These are phyloP conservation scores for Aureobasidium sp. DNA, from an alignment of 2,329 filamentous ascomycete species.

Conservation along the genomic window DNA sequence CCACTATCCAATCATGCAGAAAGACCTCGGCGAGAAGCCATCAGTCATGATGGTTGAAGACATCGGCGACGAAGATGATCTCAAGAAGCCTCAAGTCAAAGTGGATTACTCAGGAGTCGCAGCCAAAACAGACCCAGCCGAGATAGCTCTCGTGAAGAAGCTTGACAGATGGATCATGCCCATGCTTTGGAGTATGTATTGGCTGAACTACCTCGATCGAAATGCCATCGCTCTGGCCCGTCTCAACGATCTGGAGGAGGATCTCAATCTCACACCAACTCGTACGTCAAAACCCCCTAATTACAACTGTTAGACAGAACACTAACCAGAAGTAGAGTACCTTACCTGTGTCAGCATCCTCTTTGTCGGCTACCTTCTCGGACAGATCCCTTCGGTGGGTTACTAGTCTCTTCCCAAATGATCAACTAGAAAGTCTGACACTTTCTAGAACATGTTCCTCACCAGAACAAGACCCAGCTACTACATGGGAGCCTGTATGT, in stretches of 20 bases:
- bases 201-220: constrained; percentile 60
- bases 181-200: constrained; percentile 55
- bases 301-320: background rate
- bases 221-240: constrained; percentile 55
- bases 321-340: constrained; percentile 13
- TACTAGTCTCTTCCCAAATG: no score
- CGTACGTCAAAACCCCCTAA: constrained; percentile 32
- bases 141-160: constrained; percentile 24
- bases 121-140: constrained; percentile 23
- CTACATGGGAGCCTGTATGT: constrained; percentile 30
- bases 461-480: constrained; percentile 30
- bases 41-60: constrained; percentile 7
- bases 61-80: background rate
- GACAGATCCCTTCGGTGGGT: background rate
- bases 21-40: background rate
- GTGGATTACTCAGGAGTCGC: constrained; percentile 24
- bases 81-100: background rate
- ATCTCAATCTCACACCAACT: constrained; percentile 42
- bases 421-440: no score
- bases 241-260: constrained; percentile 54
- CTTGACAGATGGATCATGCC: constrained; percentile 23
- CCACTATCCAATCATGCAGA: background rate
- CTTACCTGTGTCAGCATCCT: constrained; percentile 51
- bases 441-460: constrained; percentile 30
- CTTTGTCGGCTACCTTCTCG: constrained; percentile 48